Evolutionary conservation across 108 stramenopile genomes (phyloP).

Genomic region (Conticribra weissflogii): DNA sequence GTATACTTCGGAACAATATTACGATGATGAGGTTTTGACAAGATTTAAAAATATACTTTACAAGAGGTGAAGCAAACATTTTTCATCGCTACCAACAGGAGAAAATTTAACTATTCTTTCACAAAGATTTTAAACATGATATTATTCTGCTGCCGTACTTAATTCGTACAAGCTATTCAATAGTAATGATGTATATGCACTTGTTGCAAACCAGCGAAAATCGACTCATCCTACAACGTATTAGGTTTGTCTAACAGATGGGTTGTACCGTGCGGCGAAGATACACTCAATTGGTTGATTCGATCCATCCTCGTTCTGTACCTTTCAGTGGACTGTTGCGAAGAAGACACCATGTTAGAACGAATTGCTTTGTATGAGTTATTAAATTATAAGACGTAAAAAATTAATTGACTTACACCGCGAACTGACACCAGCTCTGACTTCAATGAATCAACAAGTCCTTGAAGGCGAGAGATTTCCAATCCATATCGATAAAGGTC

Average conservation of each 20-base stretch:
- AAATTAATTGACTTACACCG: background rate
- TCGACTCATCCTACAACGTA: background rate
- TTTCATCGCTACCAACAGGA: no score
- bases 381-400: no score
- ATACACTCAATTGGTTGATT: background rate
- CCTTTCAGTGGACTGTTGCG: background rate
- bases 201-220: no score
- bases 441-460: background rate
- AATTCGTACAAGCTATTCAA: no score
- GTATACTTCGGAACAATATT: no score
- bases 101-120: no score
- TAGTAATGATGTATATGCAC: no score
- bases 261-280: background rate
- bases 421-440: background rate
- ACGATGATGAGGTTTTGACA: background rate
- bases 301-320: background rate
- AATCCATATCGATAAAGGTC: conserved; percentile 11
- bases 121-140: no score
- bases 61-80: background rate
- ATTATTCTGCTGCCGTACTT: no score
- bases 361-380: no score
- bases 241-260: background rate
- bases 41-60: background rate
- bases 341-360: no score
- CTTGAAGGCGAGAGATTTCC: conserved; percentile 15